Conservation (phyloP, 495 filamentous ascomycete genomes). For the Bacidia rubella region DNA sequence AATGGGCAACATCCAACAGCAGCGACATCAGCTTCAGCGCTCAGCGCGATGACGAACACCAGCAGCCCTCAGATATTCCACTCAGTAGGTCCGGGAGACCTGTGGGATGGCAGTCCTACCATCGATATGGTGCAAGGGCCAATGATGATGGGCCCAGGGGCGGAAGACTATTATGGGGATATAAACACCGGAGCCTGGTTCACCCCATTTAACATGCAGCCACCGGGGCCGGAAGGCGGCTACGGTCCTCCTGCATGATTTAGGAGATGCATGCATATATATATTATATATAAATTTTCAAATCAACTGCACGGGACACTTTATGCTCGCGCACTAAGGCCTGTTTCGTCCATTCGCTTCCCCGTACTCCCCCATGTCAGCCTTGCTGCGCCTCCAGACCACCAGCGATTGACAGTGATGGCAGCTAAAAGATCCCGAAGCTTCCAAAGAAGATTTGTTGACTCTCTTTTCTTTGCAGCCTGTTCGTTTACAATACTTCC, state of each 20-base stretch:
- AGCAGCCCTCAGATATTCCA: background rate
- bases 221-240: constrained; percentile 45
- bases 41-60: constrained; percentile 12
- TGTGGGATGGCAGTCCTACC: constrained; percentile 10
- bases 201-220: constrained; percentile 86
- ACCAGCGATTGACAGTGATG: too few species aligned
- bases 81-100: background rate
- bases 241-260: constrained; percentile 12
- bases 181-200: constrained; percentile 69
- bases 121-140: constrained; percentile 10
- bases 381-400: too few species aligned
- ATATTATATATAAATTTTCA: too few species aligned
- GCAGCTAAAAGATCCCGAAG: too few species aligned
- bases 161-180: constrained; percentile 7
- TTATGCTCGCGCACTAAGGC: too few species aligned
- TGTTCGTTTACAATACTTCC: too few species aligned
- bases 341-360: too few species aligned
- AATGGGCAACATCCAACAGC: constrained; percentile 42
- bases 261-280: background rate
- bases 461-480: too few species aligned
- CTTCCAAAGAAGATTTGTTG: too few species aligned
- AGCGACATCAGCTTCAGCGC: constrained; percentile 14
- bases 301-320: too few species aligned
- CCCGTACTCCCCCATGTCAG: too few species aligned
- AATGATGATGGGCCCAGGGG: constrained; percentile 3